Percentiles rank a stretch among this genome's conserved stretches.
Conservation (phyloP, 257 asterid genomes). For the Solanum pinnatisectum region DNA sequence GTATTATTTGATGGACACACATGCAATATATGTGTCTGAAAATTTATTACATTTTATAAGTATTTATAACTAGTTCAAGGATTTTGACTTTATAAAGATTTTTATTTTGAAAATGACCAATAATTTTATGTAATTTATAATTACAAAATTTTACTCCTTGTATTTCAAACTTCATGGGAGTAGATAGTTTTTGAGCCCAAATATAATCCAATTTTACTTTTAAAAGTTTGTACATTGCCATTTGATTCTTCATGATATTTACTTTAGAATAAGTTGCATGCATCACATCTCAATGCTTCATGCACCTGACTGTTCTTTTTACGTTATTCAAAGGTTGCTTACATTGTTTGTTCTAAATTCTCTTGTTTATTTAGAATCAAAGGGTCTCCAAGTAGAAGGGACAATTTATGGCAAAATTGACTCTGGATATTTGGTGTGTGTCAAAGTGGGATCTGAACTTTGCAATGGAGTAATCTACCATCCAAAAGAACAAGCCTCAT, state of each 20-base stretch:
- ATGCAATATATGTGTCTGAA: not conserved
- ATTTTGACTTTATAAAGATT: not conserved
- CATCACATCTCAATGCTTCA: not conserved
- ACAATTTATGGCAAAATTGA: constrained; percentile 71
- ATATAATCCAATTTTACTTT: not conserved
- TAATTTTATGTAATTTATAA: too few relatives aligned
- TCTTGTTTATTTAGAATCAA: constrained; percentile 4
- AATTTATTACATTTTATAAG: not conserved
- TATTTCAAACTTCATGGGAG: too few relatives aligned
- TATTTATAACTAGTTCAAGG: not conserved
- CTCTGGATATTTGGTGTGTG: constrained; percentile 64
- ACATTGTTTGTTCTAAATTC: too few relatives aligned
- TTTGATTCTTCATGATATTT: not conserved
- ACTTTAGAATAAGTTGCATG: not conserved
- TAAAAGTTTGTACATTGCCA: not conserved
- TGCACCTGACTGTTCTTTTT: not conserved
- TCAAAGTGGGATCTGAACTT: constrained; percentile 47
- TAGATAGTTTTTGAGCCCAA: too few relatives aligned
- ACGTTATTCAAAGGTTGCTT: not conserved
- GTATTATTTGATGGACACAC: not conserved
- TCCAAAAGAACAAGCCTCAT: constrained; percentile 12
- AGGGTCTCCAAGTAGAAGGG: constrained; percentile 40
- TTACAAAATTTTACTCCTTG: too few relatives aligned
- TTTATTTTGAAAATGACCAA: too few relatives aligned
- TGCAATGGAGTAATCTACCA: constrained; percentile 73